Evolutionary conservation across 2,329 filamentous ascomycete species (phyloP), one percentile per base, ranked within the genome.

Genomic region (Penicillium sp.): DNA sequence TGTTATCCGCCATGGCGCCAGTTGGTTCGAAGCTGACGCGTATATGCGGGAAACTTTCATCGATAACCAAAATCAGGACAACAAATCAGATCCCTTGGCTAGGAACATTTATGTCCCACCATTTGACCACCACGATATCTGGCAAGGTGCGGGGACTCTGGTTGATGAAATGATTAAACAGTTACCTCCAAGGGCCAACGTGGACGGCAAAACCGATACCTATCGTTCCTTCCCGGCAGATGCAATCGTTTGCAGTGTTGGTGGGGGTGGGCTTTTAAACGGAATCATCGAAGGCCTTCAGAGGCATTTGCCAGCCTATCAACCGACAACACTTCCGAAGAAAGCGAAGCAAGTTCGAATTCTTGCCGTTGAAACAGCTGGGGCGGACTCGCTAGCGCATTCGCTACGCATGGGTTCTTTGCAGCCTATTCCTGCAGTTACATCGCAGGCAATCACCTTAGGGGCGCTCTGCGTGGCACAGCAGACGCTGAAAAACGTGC

Each of bases 181-280:
- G 50, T 60, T 77, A 33, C 70, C 72, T 0, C 53, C 62, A 12
- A 57, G 61, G 49, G 60, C 55, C 6, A 38, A n/a, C 7, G 8
- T 38, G 17, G 6, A 31, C 21, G 47, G 50, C 59, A 15, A 47
- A 27, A 8, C 15, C 43, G 48, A 38, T 8, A 39, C 54, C 4
- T 35, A 8, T 7, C 38, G 12, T 17, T 44, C 19, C 1, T 74
- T 74, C 36, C 77, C 78, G 2, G 83, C 89, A 3, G 86, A 91
- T 68, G 88, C 81, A 21, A 79, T 96, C n/a, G 82, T 93, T 47
- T 92, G 89, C 73, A 87, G 82, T 56, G 89, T 92, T 31, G 91
- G 90, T 12, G 90, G 91, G 6, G 91, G 91, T 9, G 90, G 90
- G 0, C 75, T 94, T 21, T 82, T 96, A 47, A 89, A 86, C 67